A percentile compares a stretch with the other conserved stretches of the same genome.
Conservation (phyloP, 140 eudicot species). For the Erigeron philadelphicus region DNA sequence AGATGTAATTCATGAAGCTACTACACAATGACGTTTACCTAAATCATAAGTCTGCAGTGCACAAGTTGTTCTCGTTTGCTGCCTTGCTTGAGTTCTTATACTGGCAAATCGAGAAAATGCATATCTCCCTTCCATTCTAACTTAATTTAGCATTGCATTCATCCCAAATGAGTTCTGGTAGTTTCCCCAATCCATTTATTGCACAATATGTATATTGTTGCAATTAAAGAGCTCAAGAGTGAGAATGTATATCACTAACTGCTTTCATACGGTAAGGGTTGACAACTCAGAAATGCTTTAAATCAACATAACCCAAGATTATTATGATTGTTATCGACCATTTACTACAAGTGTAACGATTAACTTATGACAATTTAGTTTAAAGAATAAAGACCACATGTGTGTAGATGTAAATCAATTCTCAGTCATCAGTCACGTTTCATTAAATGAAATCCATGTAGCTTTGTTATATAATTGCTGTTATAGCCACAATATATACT, state of each 20-base stretch:
- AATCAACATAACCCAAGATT: no score
- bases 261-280: not conserved
- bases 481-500: no score
- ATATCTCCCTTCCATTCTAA: not conserved
- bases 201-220: not conserved
- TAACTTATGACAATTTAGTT: not conserved
- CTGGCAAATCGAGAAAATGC: not conserved
- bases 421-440: not conserved
- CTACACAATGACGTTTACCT: not conserved
- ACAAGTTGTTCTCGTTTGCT: not conserved
- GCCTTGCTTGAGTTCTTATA: not conserved
- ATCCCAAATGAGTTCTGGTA: no score
- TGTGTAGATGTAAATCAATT: not conserved
- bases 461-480: not conserved
- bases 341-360: not conserved
- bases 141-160: slow-evolving; percentile 6
- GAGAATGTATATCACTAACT: not conserved
- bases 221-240: not conserved
- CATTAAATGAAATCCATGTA: not conserved
- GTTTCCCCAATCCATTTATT: not conserved
- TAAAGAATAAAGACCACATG: not conserved
- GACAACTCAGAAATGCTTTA: not conserved
- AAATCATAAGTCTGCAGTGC: not conserved
- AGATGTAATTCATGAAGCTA: slow-evolving; percentile 7
- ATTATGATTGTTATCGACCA: not conserved